phyloP scores from a whole-genome alignment of 148 eudicot species.

The Rhododendron kiyosumense region DNA sequence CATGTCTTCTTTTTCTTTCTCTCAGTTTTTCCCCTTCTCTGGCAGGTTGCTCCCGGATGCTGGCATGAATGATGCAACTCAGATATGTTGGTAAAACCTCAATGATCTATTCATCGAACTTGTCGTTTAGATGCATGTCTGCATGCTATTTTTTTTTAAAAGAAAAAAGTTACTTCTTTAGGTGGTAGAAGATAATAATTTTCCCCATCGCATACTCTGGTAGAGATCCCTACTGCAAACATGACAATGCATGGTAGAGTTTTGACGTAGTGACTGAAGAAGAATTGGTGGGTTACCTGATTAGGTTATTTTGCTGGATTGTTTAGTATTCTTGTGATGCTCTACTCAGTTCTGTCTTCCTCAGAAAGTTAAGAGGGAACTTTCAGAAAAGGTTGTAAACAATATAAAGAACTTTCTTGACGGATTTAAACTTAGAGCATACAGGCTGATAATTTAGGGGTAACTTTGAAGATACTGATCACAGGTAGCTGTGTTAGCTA shows the following conservation, averaged over 20 bases:
- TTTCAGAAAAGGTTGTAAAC: background rate
- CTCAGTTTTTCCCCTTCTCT: background rate
- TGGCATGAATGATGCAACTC: constrained; percentile 86
- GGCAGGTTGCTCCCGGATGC: constrained; percentile 90
- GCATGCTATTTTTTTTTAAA: background rate
- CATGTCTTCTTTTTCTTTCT: constrained; percentile 2
- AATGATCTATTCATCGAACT: background rate
- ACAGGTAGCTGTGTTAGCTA: background rate
- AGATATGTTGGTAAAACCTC: constrained; percentile 68
- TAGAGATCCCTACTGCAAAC: background rate
- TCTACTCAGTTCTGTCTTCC: background rate
- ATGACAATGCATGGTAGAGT: background rate
- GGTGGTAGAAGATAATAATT: background rate
- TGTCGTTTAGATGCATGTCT: background rate
- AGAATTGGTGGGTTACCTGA: background rate
- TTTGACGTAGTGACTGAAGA: background rate
- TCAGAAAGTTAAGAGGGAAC: background rate
- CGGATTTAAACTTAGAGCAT: background rate
- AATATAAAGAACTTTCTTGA: background rate
- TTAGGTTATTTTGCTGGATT: background rate
- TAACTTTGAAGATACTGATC: background rate
- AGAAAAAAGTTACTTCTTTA: background rate
- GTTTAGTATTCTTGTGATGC: background rate
- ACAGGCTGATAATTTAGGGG: background rate
- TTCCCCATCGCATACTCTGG: background rate